These are phyloP conservation scores for Tetrapisispora taiwanensis DNA, from an alignment of 805 yeast species.

Conservation along the genomic window DNA sequence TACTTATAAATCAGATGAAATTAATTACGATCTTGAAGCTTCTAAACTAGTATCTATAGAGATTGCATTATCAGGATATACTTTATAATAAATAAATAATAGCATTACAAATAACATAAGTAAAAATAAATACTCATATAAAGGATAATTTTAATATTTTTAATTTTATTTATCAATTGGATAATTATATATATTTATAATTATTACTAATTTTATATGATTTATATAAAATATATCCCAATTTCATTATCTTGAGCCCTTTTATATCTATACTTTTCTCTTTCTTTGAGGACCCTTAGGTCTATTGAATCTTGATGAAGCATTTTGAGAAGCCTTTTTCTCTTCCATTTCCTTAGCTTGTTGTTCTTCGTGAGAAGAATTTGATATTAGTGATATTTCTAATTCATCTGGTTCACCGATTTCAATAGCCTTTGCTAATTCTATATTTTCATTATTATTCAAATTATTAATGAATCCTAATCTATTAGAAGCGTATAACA, in stretches of 20 bases:
- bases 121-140: neutral
- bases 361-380: slow-evolving; percentile 28
- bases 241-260: no score
- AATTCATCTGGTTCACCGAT: slow-evolving; percentile 66
- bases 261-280: slow-evolving; percentile 1
- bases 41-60: neutral
- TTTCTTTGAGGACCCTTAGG: slow-evolving; percentile 65
- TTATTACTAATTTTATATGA: no score
- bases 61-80: neutral
- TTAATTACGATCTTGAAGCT: slow-evolving; percentile 14
- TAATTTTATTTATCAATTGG: no score
- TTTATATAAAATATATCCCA: no score
- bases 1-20: slow-evolving; percentile 7
- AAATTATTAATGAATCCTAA: slow-evolving; percentile 47
- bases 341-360: slow-evolving; percentile 12
- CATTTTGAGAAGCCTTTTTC: slow-evolving; percentile 9
- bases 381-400: slow-evolving; percentile 34
- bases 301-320: slow-evolving; percentile 35
- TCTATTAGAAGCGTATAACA: slow-evolving; percentile 83
- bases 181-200: no score
- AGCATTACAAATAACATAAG: neutral
- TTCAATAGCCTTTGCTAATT: slow-evolving; percentile 44
- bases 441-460: slow-evolving; percentile 29
- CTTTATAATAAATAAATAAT: no score
- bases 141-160: no score